Evolutionary conservation across 1,284 basidiomycete species (phyloP).

Genomic region (Rhodofomes roseus): DNA sequence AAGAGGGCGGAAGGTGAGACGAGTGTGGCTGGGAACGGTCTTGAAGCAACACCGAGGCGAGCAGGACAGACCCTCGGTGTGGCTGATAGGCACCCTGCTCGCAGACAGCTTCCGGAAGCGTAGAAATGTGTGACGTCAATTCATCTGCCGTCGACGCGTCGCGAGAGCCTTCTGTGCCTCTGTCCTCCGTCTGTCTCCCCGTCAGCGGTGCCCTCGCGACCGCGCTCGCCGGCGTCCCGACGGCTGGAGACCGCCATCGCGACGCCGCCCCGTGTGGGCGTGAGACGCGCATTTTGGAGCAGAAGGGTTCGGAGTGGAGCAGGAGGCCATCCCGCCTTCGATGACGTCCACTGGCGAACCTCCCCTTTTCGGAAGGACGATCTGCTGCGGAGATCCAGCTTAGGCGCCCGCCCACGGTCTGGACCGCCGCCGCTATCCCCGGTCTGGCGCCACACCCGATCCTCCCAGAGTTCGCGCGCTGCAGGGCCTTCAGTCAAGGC

Average conservation of each 20-base stretch:
- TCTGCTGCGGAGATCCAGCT: not conserved
- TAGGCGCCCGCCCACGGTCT: not conserved
- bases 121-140: not conserved
- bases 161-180: no score
- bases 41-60: not conserved
- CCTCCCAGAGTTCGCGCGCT: not conserved
- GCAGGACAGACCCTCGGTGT: not conserved
- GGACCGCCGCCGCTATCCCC: not conserved
- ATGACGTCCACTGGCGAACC: not conserved
- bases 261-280: not conserved
- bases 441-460: not conserved
- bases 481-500: no score
- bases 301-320: not conserved
- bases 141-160: no score
- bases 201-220: not conserved
- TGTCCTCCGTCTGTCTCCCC: not conserved
- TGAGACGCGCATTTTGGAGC: not conserved
- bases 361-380: not conserved
- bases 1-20: constrained; percentile 33
- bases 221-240: no score
- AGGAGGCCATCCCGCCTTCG: not conserved
- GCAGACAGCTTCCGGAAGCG: not conserved
- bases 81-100: not conserved
- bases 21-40: not conserved
- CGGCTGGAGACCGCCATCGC: not conserved